A percentile compares a stretch with the other conserved stretches of the same genome.
Evolutionary conservation across 1,284 basidiomycete species (phyloP).

Genomic region (Sparassis latifolia): DNA sequence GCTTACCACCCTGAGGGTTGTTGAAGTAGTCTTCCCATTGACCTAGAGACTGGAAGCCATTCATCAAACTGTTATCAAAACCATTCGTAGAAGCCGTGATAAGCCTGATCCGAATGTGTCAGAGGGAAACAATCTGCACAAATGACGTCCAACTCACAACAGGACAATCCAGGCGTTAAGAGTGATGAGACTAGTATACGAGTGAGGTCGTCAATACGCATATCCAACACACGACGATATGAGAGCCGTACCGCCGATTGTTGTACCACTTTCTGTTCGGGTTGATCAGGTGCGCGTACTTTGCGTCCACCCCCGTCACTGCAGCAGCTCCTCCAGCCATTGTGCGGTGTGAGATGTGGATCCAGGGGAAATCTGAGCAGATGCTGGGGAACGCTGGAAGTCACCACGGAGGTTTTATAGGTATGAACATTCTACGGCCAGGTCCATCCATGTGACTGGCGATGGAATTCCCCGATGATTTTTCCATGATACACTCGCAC

Average conservation of each 20-base stretch:
- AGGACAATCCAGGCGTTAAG: constrained; percentile 67
- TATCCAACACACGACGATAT: neutral
- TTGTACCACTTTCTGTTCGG: constrained; percentile 67
- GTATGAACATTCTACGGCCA: neutral
- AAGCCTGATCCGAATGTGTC: constrained; percentile 37
- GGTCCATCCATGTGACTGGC: neutral
- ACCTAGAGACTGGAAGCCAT: constrained; percentile 59
- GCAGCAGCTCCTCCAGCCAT: neutral
- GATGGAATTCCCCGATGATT: neutral
- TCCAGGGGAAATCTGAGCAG: neutral
- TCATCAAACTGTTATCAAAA: constrained; percentile 76
- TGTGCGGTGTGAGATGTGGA: neutral
- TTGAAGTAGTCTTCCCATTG: constrained; percentile 59
- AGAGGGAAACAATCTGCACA: neutral
- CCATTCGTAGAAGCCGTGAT: constrained; percentile 74
- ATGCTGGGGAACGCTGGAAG: neutral
- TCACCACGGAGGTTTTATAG: neutral
- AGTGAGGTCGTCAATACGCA: neutral
- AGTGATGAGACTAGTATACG: constrained; percentile 40
- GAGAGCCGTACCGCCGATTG: constrained; percentile 48
- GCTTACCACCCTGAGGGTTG: constrained; percentile 45
- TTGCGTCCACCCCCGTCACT: neutral
- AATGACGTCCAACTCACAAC: constrained; percentile 33
- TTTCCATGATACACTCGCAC: neutral
- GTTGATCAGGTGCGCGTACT: constrained; percentile 52